phyloP scores from a whole-genome alignment of 441 rosid species.

The Gossypium gossypioides region DNA sequence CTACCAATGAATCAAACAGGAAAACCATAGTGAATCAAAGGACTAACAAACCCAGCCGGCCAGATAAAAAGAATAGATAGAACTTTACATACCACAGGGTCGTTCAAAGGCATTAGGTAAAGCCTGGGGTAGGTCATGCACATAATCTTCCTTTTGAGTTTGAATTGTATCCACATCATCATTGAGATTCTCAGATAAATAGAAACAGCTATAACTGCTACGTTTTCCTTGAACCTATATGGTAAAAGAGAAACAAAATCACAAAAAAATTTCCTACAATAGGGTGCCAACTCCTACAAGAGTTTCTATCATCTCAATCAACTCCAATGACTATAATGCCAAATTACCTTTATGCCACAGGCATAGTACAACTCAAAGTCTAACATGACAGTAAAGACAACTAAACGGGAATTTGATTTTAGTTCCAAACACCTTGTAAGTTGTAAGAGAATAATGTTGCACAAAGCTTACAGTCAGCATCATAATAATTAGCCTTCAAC shows the following conservation, averaged over 20 bases:
- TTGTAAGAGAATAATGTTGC: not conserved
- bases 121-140: slow-evolving; percentile 48
- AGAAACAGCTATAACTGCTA: slow-evolving; percentile 62
- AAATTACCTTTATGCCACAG: not conserved
- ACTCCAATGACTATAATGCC: not conserved
- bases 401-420: not conserved
- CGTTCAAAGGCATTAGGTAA: slow-evolving; percentile 53
- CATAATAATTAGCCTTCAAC: not conserved
- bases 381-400: not conserved
- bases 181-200: slow-evolving; percentile 59
- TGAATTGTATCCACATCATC: slow-evolving; percentile 25
- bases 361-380: not conserved
- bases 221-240: slow-evolving; percentile 63
- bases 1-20: not conserved
- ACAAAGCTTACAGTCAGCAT: not conserved
- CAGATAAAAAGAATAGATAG: not conserved
- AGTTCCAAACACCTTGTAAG: not conserved
- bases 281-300: not conserved
- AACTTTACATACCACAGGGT: slow-evolving; percentile 47
- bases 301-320: slow-evolving; percentile 4
- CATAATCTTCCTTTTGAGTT: slow-evolving; percentile 26
- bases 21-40: not conserved
- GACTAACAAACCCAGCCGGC: not conserved
- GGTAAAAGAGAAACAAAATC: slow-evolving; percentile 17
- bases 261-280: not conserved